Evolutionary conservation across 371 early-diverging fungal genomes (phyloP).

Genomic region (Sporodiniella umbellata): DNA sequence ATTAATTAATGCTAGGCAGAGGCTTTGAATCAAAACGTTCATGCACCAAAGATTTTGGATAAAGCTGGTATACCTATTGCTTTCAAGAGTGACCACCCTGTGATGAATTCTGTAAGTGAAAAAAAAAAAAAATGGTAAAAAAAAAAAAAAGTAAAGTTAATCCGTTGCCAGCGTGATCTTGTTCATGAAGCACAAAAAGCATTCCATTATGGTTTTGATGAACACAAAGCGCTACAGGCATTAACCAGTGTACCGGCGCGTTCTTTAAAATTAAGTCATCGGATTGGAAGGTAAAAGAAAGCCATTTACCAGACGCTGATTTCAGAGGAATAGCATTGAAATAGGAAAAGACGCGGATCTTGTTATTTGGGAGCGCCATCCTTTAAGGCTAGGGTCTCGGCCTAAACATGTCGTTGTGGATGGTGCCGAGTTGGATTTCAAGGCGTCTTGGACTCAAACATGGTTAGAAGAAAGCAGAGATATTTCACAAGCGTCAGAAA

Average conservation of each 20-base stretch:
- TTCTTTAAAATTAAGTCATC: constrained; percentile 64
- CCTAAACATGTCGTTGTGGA: constrained; percentile 78
- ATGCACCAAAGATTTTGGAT: constrained; percentile 63
- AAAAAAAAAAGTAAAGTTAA: too few relatives aligned
- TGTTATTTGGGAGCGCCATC: constrained; percentile 71
- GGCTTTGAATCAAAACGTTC: constrained; percentile 67
- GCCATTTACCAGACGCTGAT: too few relatives aligned
- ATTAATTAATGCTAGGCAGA: constrained; percentile 42
- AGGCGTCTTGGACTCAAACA: constrained; percentile 33
- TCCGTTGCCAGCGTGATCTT: constrained; percentile 49
- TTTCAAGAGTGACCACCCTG: constrained; percentile 83
- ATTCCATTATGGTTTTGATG: constrained; percentile 72
- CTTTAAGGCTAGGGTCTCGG: constrained; percentile 72
- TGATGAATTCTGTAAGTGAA: constrained; percentile 59
- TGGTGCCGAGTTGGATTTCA: constrained; percentile 56
- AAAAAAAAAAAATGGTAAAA: background rate
- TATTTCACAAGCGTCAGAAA: too few relatives aligned
- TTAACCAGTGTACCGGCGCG: constrained; percentile 77
- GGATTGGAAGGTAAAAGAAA: constrained; percentile 54
- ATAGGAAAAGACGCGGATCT: constrained; percentile 82
- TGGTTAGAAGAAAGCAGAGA: constrained; percentile 14
- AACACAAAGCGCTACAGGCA: constrained; percentile 59
- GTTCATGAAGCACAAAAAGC: constrained; percentile 78
- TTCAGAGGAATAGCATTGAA: constrained; percentile 50
- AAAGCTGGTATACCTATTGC: constrained; percentile 75